Conservation (phyloP, 2,329 filamentous ascomycete species). For the Apiospora phragmitis region DNA sequence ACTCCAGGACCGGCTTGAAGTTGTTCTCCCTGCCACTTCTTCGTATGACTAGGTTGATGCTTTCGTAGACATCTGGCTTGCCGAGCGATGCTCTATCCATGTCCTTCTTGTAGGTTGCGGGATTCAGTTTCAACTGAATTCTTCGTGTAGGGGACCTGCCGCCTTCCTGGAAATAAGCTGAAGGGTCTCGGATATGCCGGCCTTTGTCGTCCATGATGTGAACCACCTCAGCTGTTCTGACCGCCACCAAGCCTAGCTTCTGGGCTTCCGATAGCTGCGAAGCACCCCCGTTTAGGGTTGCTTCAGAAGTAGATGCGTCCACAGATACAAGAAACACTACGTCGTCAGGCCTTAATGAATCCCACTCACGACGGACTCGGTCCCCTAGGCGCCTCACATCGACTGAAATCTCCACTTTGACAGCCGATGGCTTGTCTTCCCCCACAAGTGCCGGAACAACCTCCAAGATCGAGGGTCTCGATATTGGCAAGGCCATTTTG, state of each 20-base stretch:
- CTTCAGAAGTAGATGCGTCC: conserved; percentile 57
- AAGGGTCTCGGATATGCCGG: conserved; percentile 65
- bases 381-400: conserved; percentile 81
- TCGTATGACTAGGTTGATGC: conserved; percentile 82
- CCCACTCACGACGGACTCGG: conserved; percentile 82
- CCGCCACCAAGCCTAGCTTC: conserved; percentile 65
- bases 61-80: conserved; percentile 78
- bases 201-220: conserved; percentile 87
- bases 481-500: conserved; percentile 86
- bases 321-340: conserved; percentile 85
- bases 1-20: conserved; percentile 90
- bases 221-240: conserved; percentile 83
- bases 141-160: conserved; percentile 62
- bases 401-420: conserved; percentile 82
- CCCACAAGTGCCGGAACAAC: conserved; percentile 82
- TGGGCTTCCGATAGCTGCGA: conserved; percentile 51
- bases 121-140: conserved; percentile 79
- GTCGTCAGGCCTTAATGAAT: conserved; percentile 81
- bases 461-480: conserved; percentile 84
- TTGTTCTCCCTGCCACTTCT: conserved; percentile 91
- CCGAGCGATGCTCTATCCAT: conserved; percentile 63
- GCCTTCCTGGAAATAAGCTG: conserved; percentile 63
- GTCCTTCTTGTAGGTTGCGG: conserved; percentile 76
- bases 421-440: conserved; percentile 76
- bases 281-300: conserved; percentile 54